Evolutionary conservation across 176 grass and related monocot species (phyloP).

Genomic region (Cocos nucifera): DNA sequence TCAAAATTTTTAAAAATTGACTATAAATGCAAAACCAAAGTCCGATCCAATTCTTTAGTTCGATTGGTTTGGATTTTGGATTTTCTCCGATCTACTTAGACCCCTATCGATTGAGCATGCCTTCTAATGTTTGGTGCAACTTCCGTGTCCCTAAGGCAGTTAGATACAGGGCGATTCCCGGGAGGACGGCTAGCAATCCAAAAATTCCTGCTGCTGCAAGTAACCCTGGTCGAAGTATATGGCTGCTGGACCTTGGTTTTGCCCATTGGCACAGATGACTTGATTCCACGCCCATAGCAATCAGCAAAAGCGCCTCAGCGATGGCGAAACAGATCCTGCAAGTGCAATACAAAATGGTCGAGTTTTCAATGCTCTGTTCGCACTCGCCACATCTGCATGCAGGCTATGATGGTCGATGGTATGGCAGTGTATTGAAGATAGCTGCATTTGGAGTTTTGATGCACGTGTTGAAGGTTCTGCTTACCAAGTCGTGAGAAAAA

Average conservation of each 20-base stretch:
- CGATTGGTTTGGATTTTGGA: no score
- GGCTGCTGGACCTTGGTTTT: slow-evolving; percentile 56
- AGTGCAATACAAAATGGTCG: no score
- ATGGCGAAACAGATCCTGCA: slow-evolving; percentile 80
- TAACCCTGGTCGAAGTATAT: slow-evolving; percentile 55
- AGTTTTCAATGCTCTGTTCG: no score
- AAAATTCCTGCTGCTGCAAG: slow-evolving; percentile 79
- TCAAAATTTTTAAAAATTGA: no score
- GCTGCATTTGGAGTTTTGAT: no score
- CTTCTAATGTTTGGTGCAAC: slow-evolving; percentile 25
- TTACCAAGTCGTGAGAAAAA: slow-evolving; percentile 78
- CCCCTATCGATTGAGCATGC: slow-evolving; percentile 2
- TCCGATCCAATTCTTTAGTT: no score
- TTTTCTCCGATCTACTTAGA: no score
- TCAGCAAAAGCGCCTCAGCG: slow-evolving; percentile 75
- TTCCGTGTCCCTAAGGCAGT: slow-evolving; percentile 35
- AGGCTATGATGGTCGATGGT: no score
- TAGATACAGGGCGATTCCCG: slow-evolving; percentile 74
- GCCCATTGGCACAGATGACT: slow-evolving; percentile 65
- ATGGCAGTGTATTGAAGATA: background rate
- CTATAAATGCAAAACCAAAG: no score
- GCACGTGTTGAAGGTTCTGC: no score
- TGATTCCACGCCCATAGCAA: slow-evolving; percentile 73
- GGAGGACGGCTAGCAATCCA: slow-evolving; percentile 57
- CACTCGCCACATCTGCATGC: no score